Percentiles rank a stretch among this genome's conserved stretches.
phyloP scores from a whole-genome alignment of 768 basidiomycete species.

The Kwoniella sp. region DNA sequence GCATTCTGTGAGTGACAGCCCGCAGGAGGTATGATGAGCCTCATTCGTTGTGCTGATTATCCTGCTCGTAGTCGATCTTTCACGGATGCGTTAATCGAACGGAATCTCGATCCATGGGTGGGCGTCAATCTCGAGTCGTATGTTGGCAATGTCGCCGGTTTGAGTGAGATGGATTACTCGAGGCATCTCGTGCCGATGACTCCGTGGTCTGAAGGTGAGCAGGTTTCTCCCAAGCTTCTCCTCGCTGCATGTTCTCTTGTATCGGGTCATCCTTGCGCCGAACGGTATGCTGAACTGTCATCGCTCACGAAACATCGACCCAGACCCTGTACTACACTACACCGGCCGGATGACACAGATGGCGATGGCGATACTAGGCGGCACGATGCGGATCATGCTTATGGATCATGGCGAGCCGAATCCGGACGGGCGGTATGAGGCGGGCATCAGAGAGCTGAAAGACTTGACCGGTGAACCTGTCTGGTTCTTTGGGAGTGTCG shows the following conservation, averaged over 20 bases:
- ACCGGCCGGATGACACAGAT: slow-evolving; percentile 14
- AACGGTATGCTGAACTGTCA: too few relatives aligned
- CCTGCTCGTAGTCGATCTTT: slow-evolving; percentile 6
- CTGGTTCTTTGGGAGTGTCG: slow-evolving; percentile 14
- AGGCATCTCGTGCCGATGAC: slow-evolving; percentile 18
- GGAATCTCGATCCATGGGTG: slow-evolving; percentile 17
- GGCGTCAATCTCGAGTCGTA: slow-evolving; percentile 17
- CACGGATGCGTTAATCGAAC: slow-evolving; percentile 16
- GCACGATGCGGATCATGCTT: slow-evolving; percentile 13
- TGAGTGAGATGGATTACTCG: slow-evolving; percentile 8
- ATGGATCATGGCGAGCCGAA: slow-evolving; percentile 16
- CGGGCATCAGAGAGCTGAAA: slow-evolving; percentile 14
- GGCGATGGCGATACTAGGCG: slow-evolving; percentile 18
- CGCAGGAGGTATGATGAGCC: background rate
- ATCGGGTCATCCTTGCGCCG: too few relatives aligned
- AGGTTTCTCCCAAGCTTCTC: background rate
- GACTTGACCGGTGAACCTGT: slow-evolving; percentile 13
- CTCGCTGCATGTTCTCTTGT: background rate
- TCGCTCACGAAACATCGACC: too few relatives aligned
- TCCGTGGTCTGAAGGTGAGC: slow-evolving; percentile 21
- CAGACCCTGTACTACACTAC: slow-evolving; percentile 13
- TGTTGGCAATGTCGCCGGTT: slow-evolving; percentile 5
- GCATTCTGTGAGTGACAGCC: background rate
- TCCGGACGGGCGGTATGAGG: slow-evolving; percentile 11
- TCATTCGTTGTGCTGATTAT: background rate